phyloP scores from a whole-genome alignment of 352 stramenopile genomes.

The Globisporangium acanthophoron region DNA sequence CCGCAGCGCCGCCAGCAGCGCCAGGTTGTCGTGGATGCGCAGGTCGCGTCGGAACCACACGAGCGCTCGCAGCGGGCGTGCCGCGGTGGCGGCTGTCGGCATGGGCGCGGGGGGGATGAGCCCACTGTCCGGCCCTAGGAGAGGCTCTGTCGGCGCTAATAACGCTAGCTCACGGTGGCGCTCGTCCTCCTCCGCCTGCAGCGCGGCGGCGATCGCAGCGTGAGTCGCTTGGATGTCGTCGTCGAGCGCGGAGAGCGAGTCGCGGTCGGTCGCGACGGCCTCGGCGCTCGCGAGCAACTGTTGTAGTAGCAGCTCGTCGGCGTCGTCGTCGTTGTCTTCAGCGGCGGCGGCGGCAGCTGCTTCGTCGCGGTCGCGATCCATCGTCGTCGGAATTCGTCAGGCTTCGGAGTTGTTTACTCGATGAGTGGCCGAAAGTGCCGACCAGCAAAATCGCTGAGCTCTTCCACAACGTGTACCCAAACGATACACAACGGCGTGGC shows the following conservation, averaged over 20 bases:
- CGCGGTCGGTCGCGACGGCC: not conserved
- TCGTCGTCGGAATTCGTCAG: not conserved
- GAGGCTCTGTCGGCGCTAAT: not conserved
- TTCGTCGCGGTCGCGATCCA: not conserved
- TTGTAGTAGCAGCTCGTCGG: slow-evolving; percentile 30
- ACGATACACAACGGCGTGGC: too few relatives aligned
- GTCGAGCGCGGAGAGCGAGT: slow-evolving; percentile 9
- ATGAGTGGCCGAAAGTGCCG: not conserved
- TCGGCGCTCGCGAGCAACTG: slow-evolving; percentile 19
- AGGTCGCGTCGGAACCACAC: slow-evolving; percentile 96
- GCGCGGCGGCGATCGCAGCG: slow-evolving; percentile 11
- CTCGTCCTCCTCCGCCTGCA: slow-evolving; percentile 29
- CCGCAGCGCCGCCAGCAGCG: slow-evolving; percentile 73
- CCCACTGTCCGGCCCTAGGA: not conserved
- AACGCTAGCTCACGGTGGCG: slow-evolving; percentile 12
- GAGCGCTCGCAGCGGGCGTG: slow-evolving; percentile 36
- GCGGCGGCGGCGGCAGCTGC: too few relatives aligned
- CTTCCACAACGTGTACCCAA: too few relatives aligned
- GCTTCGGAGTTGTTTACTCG: not conserved
- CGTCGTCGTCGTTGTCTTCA: slow-evolving; percentile 13
- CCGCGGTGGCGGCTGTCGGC: not conserved
- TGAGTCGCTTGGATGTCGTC: slow-evolving; percentile 14
- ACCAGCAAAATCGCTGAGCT: not conserved
- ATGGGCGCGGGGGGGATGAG: not conserved
- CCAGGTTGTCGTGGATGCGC: slow-evolving; percentile 95